Evolutionary conservation across 345 rosid genomes (phyloP).

Genomic region (Isatis tinctoria): DNA sequence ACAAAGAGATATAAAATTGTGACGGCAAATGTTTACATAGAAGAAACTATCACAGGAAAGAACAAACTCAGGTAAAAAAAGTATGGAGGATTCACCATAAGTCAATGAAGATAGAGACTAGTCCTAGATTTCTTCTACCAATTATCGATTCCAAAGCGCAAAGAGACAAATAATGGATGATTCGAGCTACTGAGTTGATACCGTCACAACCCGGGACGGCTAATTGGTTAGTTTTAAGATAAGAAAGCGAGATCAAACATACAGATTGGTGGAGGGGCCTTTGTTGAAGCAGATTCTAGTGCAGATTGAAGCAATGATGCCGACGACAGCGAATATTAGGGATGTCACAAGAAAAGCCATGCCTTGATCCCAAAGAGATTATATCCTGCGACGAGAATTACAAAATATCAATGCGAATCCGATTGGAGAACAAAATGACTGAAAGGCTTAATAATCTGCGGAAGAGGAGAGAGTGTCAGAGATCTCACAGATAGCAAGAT

Average conservation of each 20-base stretch:
- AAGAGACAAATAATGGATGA: neutral
- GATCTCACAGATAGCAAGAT: conserved; percentile 12
- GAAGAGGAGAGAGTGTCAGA: neutral
- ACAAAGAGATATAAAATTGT: neutral
- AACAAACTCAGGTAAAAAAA: neutral
- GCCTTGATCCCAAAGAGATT: neutral
- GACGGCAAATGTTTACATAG: neutral
- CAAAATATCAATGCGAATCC: neutral
- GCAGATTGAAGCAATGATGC: conserved; percentile 71
- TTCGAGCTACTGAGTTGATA: neutral
- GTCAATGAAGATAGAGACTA: neutral
- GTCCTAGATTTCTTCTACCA: neutral
- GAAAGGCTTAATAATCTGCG: neutral
- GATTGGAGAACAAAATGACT: neutral
- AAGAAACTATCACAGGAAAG: neutral
- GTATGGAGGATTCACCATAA: neutral
- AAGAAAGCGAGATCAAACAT: conserved; percentile 26
- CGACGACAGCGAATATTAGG: conserved; percentile 70
- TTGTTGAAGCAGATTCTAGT: conserved; percentile 91
- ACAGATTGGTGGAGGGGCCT: conserved; percentile 91
- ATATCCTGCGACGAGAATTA: neutral
- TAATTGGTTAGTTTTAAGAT: neutral
- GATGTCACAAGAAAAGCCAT: conserved; percentile 93
- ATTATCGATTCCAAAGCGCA: neutral
- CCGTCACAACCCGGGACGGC: too few relatives aligned